Conservation (phyloP, 306 rosid species). For the Vachellia collinsii region DNA sequence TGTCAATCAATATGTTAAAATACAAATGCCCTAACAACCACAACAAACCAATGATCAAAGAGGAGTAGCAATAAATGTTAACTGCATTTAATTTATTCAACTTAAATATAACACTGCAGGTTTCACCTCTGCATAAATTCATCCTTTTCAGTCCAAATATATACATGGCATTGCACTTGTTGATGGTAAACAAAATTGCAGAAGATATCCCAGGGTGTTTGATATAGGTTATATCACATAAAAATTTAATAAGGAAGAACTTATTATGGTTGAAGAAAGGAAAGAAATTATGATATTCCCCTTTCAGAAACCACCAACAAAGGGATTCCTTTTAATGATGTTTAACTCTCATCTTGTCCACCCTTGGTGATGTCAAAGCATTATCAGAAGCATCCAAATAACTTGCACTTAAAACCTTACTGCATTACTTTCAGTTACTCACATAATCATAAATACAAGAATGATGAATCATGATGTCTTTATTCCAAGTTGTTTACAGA, state of each 20-base stretch:
- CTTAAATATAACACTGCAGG: not conserved
- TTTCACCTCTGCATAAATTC: not conserved
- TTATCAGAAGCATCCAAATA: not conserved
- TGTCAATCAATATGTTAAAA: conserved; percentile 31
- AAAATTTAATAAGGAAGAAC: not conserved
- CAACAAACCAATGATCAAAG: not conserved
- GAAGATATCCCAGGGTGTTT: not conserved
- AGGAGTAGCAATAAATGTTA: not conserved
- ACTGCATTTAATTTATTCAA: not conserved
- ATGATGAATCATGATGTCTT: not conserved
- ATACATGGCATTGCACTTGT: not conserved
- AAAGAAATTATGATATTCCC: not conserved
- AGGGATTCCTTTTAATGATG: not conserved
- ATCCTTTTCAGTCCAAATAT: not conserved
- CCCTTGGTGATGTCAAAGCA: not conserved
- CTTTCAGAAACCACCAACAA: not conserved
- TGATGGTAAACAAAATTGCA: not conserved
- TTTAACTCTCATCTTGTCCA: not conserved
- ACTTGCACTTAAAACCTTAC: not conserved
- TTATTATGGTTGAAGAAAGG: not conserved
- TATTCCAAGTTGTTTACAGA: not conserved
- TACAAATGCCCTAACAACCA: not conserved
- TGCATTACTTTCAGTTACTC: not conserved
- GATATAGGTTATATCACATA: not conserved
- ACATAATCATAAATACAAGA: not conserved